Evolutionary conservation across 768 basidiomycete species (phyloP), one percentile per base, ranked within the genome.

Genomic region (Pulveroboletus sp.): DNA sequence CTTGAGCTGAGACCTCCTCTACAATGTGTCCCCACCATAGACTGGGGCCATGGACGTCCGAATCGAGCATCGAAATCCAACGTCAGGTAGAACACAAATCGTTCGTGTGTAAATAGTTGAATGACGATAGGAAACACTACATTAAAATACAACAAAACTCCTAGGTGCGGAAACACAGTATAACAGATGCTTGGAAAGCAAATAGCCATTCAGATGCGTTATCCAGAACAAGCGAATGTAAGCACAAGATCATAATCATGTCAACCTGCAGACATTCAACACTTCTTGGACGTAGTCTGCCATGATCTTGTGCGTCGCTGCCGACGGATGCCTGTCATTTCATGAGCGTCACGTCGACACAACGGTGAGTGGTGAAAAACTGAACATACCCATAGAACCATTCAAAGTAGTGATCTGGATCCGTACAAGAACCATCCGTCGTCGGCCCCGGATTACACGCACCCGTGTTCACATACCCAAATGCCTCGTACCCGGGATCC

Each of bases 331-430:
- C 6, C 78, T 78, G 50, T 39, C 24, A 7, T 39, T 32, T 21
- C 32, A 35, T 40, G 6, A 14, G 28, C 3, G 6, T 18, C 14
- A 47, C 11, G 2, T 8, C n/a, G 18, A 28, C 9, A 1, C 43
- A 40, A 18, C 27, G 32, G 27, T 2, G 7, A 31, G 9, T 1
- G 30, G n/a, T 2, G 12, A 43, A 46, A 46, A n/a, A 24, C 3
- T 4, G 2, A 27, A 62, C 74, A 42, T 49, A 79, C 79, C 73
- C 71, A 35, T 65, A 62, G 21, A 80, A 74, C 75, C 78, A 80
- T 56, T 79, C 78, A 51, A 80, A 81, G 42, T 71, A 70, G 55
- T 76, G 76, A 32, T 75, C 74, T 3, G 75, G 73, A 45, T 77
- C 75, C 40, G 47, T 28, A 48, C 76, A 77, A 50, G 54, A 47